Conservation (phyloP, 2,329 filamentous ascomycete genomes). For the Cordyceps tenuipes region DNA sequence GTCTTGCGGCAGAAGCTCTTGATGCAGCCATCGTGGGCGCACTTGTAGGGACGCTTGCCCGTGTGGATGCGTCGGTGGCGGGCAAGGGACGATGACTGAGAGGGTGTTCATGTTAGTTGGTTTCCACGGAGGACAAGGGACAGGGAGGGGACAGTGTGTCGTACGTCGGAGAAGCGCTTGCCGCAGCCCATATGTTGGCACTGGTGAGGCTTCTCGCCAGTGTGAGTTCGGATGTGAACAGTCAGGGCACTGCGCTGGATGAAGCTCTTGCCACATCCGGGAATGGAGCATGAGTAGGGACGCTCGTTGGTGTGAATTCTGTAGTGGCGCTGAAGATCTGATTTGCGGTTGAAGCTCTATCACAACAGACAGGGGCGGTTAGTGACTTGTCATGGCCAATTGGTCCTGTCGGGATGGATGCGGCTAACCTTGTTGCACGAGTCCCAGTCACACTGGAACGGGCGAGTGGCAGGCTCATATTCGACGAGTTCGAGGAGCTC, state of each 20-base stretch:
- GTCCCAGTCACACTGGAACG: constrained; percentile 57
- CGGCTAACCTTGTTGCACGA: constrained; percentile 51
- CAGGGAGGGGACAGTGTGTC: constrained; percentile 17
- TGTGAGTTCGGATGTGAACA: constrained; percentile 63
- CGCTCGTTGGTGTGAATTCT: constrained; percentile 65
- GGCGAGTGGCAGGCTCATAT: constrained; percentile 53
- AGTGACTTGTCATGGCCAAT: not conserved
- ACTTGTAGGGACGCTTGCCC: constrained; percentile 58
- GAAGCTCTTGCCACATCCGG: constrained; percentile 60
- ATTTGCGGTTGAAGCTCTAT: constrained; percentile 65
- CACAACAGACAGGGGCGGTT: constrained; percentile 6
- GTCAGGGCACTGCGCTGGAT: constrained; percentile 63
- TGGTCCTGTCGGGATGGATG: not conserved
- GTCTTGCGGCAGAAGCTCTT: constrained; percentile 68
- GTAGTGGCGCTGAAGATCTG: constrained; percentile 61
- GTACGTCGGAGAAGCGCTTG: constrained; percentile 62
- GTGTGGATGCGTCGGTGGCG: constrained; percentile 59
- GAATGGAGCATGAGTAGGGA: constrained; percentile 53
- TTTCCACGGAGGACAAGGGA: not conserved
- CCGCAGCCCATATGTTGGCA: constrained; percentile 58
- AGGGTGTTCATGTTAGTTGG: not conserved
- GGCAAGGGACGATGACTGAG: constrained; percentile 55
- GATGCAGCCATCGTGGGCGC: constrained; percentile 50
- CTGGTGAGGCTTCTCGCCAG: constrained; percentile 63
- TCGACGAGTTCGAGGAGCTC: constrained; percentile 58